Evolutionary conservation across 1,284 basidiomycete species (phyloP).

Genomic region (Termitomyces sp.): DNA sequence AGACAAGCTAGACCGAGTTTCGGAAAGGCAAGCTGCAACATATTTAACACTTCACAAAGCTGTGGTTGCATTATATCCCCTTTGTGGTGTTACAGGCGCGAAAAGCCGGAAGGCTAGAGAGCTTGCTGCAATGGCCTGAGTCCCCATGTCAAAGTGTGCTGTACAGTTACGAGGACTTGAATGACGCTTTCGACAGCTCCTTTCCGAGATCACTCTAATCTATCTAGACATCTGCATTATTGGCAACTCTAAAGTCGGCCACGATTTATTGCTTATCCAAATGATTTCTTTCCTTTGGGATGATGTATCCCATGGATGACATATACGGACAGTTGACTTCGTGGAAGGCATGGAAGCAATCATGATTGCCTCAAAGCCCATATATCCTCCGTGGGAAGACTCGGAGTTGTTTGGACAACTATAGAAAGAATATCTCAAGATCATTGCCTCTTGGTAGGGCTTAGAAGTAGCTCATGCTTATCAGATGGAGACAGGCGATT

Average conservation of each 20-base stretch:
- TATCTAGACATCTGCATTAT: neutral
- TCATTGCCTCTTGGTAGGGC: neutral
- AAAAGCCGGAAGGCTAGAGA: neutral
- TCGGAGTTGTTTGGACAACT: neutral
- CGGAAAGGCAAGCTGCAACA: neutral
- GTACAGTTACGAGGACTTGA: neutral
- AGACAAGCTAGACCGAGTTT: neutral
- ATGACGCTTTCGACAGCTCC: neutral
- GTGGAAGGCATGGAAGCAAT: neutral
- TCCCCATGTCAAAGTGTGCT: neutral
- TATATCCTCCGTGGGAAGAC: neutral
- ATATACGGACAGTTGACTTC: neutral
- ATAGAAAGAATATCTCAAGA: neutral
- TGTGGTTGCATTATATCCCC: neutral
- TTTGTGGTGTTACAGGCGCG: neutral
- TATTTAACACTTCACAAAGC: neutral
- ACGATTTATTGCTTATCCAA: neutral
- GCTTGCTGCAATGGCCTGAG: neutral
- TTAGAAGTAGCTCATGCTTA: slow-evolving; percentile 1
- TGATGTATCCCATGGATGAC: neutral
- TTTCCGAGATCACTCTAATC: neutral
- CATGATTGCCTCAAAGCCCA: neutral
- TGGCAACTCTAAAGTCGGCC: neutral
- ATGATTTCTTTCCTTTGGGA: neutral
- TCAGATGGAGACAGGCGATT: neutral